Percentiles rank a stretch among this genome's conserved stretches.
Conservation (phyloP, 179 eudicot genomes). For the Spergularia azorica region DNA sequence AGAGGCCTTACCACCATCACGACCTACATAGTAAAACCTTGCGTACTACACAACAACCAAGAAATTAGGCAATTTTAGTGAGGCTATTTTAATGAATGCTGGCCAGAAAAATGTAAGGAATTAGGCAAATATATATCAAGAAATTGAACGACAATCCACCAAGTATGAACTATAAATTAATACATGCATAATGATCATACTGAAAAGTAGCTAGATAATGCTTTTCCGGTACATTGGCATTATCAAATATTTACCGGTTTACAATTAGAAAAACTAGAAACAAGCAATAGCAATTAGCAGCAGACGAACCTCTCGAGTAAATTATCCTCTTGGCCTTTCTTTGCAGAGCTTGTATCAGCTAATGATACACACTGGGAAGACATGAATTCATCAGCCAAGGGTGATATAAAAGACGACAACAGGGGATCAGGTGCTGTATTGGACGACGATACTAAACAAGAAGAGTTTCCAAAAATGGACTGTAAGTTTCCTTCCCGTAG, state of each 20-base stretch:
- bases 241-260: not conserved
- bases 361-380: slow-evolving; percentile 35
- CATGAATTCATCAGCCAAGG: slow-evolving; percentile 44
- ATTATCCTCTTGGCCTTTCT: slow-evolving; percentile 37
- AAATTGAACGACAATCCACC: not conserved
- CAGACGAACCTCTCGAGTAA: slow-evolving; percentile 37
- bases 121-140: not conserved
- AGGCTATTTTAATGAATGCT: not conserved
- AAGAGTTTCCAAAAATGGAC: slow-evolving; percentile 65
- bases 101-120: not conserved
- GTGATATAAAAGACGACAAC: slow-evolving; percentile 52
- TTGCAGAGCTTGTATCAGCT: slow-evolving; percentile 35
- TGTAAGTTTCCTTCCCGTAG: slow-evolving; percentile 70
- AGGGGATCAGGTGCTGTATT: slow-evolving; percentile 50
- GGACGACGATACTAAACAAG: slow-evolving; percentile 48
- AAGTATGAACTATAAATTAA: not conserved
- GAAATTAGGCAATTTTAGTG: not conserved
- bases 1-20: too few species aligned
- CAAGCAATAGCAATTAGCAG: slow-evolving; percentile 11
- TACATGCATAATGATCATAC: not conserved
- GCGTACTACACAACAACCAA: not conserved
- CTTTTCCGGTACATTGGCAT: not conserved
- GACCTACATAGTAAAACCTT: too few species aligned
- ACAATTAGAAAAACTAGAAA: not conserved
- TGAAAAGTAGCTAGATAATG: not conserved